phyloP scores from a whole-genome alignment of 2,329 filamentous ascomycete genomes.

The Claviceps capensis region DNA sequence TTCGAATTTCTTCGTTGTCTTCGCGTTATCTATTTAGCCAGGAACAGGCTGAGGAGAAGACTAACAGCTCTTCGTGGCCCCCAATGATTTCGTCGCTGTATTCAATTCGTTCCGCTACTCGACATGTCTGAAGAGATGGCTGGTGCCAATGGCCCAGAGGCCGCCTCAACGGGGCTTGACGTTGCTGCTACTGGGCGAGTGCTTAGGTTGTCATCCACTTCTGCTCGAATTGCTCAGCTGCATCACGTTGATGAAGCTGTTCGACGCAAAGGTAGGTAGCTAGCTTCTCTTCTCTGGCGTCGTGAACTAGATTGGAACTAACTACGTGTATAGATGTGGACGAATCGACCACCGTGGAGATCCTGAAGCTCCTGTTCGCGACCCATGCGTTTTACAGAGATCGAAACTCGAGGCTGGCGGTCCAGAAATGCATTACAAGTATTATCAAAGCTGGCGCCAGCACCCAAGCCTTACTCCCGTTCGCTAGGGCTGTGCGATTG shows the following conservation, averaged over 20 bases:
- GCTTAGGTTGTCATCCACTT: slow-evolving; percentile 49
- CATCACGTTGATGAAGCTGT: slow-evolving; percentile 43
- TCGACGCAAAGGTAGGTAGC: slow-evolving; percentile 9
- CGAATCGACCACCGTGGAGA: slow-evolving; percentile 31
- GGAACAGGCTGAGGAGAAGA: background rate
- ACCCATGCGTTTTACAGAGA: slow-evolving; percentile 84
- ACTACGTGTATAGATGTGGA: slow-evolving; percentile 26
- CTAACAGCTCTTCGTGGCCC: slow-evolving; percentile 12
- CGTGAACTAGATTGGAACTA: slow-evolving; percentile 11
- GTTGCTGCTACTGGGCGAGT: slow-evolving; percentile 33
- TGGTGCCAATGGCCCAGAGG: slow-evolving; percentile 28
- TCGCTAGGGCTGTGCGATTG: slow-evolving; percentile 52
- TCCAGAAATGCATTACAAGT: slow-evolving; percentile 63
- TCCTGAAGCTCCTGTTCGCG: slow-evolving; percentile 66
- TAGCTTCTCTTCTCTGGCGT: background rate
- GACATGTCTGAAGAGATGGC: slow-evolving; percentile 22
- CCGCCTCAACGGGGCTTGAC: slow-evolving; percentile 29
- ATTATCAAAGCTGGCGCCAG: slow-evolving; percentile 47
- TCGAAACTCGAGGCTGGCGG: slow-evolving; percentile 67
- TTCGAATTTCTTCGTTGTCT: background rate
- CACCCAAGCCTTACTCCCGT: slow-evolving; percentile 41
- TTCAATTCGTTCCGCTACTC: slow-evolving; percentile 10
- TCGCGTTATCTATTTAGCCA: background rate
- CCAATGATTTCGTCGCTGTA: slow-evolving; percentile 19
- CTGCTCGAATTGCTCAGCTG: slow-evolving; percentile 38